Percentiles rank a stretch among this genome's conserved stretches.
phyloP scores from a whole-genome alignment of 2,329 filamentous ascomycete genomes.

The Pseudogymnoascus sp. region DNA sequence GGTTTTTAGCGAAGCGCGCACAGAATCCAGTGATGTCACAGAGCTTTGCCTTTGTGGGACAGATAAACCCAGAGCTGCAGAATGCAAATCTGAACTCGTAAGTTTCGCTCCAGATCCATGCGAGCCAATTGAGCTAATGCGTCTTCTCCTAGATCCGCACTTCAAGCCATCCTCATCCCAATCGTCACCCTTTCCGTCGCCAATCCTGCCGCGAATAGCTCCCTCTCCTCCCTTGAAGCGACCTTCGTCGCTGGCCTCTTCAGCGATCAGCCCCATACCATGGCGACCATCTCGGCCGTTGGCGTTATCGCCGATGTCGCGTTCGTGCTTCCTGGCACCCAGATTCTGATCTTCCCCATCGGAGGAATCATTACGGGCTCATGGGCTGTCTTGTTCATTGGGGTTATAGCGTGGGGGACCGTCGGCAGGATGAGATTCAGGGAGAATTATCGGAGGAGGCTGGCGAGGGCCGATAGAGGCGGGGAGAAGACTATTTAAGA shows the following conservation, averaged over 20 bases:
- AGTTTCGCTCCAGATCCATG: slow-evolving; percentile 25
- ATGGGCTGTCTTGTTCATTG: slow-evolving; percentile 51
- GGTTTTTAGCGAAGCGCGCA: slow-evolving; percentile 18
- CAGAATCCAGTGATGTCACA: slow-evolving; percentile 42
- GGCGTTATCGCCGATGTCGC: slow-evolving; percentile 28
- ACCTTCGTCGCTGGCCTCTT: slow-evolving; percentile 66
- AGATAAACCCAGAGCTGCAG: slow-evolving; percentile 53
- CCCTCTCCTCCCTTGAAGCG: slow-evolving; percentile 61
- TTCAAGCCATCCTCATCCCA: slow-evolving; percentile 59
- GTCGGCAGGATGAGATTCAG: slow-evolving; percentile 58
- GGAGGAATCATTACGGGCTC: slow-evolving; percentile 57
- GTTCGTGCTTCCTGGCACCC: slow-evolving; percentile 61
- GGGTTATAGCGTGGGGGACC: slow-evolving; percentile 55
- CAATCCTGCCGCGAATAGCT: slow-evolving; percentile 45
- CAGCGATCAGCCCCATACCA: slow-evolving; percentile 39
- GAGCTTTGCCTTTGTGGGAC: slow-evolving; percentile 59
- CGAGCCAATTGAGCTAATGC: neutral
- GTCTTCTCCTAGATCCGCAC: slow-evolving; percentile 17
- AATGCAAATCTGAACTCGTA: slow-evolving; percentile 51
- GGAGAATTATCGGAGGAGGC: slow-evolving; percentile 50
- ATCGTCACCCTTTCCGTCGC: slow-evolving; percentile 54
- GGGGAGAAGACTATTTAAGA: slow-evolving; percentile 24
- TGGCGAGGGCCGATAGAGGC: slow-evolving; percentile 35
- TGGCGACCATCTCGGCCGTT: slow-evolving; percentile 24
- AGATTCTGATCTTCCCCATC: slow-evolving; percentile 60